A percentile compares a stretch with the other conserved stretches of the same genome.
These are phyloP conservation scores for Lumnitzera racemosa DNA, from an alignment of 345 rosid genomes.

Conservation along the genomic window DNA sequence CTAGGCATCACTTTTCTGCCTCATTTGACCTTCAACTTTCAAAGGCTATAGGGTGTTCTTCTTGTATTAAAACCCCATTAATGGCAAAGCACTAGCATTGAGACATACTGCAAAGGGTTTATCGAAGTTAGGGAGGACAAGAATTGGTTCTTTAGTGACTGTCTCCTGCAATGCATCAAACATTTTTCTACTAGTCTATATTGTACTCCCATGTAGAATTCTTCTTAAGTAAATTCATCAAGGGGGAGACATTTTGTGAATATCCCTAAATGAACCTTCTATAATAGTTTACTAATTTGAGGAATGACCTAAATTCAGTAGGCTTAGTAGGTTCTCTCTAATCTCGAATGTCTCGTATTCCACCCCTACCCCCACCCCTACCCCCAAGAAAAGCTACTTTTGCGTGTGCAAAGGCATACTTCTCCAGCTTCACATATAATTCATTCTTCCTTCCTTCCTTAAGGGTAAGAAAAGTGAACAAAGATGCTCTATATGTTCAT, in stretches of 20 bases:
- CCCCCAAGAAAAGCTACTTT: not conserved
- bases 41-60: not conserved
- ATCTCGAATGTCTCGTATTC: not conserved
- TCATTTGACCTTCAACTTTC: not conserved
- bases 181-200: not conserved
- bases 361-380: no score
- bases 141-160: not conserved
- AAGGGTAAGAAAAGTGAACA: not conserved
- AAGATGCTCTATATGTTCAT: not conserved
- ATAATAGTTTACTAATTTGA: not conserved
- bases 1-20: not conserved
- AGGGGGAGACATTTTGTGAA: not conserved
- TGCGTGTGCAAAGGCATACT: not conserved
- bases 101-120: not conserved
- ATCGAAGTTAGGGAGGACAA: not conserved
- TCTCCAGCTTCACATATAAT: not conserved
- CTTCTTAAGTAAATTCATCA: not conserved
- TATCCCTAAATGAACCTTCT: not conserved
- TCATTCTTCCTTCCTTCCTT: not conserved
- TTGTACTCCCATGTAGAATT: not conserved
- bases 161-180: not conserved
- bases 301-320: not conserved
- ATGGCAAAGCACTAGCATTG: not conserved
- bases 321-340: not conserved
- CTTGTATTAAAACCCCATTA: not conserved